Conservation (phyloP, 1,139 yeast species). For the Sugiyamaella pinicola region DNA sequence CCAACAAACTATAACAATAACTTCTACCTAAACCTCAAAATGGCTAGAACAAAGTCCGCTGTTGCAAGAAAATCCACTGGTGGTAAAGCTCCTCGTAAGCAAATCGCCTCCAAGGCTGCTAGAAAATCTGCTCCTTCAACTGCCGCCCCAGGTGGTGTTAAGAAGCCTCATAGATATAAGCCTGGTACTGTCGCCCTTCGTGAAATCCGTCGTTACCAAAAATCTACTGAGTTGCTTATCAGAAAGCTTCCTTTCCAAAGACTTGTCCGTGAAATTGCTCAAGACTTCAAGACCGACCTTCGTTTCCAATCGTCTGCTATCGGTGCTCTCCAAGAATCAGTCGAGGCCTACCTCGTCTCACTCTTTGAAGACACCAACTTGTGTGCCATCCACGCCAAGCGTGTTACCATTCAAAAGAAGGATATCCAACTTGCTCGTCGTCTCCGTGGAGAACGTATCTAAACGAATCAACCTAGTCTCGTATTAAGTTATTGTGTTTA, state of each 20-base stretch:
- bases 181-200: slow-evolving; percentile 99
- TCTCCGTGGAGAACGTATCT: slow-evolving; percentile 78
- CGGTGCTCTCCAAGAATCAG: slow-evolving; percentile 99
- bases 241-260: slow-evolving; percentile 99
- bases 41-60: slow-evolving; percentile 99
- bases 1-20: slow-evolving; percentile 9
- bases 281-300: slow-evolving; percentile 96
- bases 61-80: slow-evolving; percentile 95
- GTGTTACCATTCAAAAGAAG: slow-evolving; percentile 99
- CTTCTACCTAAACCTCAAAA: no score
- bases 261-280: slow-evolving; percentile 97
- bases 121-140: slow-evolving; percentile 79
- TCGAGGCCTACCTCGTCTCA: slow-evolving; percentile 92
- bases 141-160: slow-evolving; percentile 91
- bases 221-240: slow-evolving; percentile 93
- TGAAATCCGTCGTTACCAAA: slow-evolving; percentile 99
- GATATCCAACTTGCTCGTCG: slow-evolving; percentile 99
- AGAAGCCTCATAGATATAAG: slow-evolving; percentile 99
- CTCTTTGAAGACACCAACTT: slow-evolving; percentile 95
- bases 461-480: slow-evolving; percentile 16
- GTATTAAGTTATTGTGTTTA: neutral
- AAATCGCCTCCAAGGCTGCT: slow-evolving; percentile 98
- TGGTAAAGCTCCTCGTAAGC: slow-evolving; percentile 99
- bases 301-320: slow-evolving; percentile 99
- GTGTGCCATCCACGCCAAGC: slow-evolving; percentile 99